Evolutionary conservation across 2,329 filamentous ascomycete genomes (phyloP), one percentile per base, ranked within the genome.

Genomic region (Beauveria medogensis): DNA sequence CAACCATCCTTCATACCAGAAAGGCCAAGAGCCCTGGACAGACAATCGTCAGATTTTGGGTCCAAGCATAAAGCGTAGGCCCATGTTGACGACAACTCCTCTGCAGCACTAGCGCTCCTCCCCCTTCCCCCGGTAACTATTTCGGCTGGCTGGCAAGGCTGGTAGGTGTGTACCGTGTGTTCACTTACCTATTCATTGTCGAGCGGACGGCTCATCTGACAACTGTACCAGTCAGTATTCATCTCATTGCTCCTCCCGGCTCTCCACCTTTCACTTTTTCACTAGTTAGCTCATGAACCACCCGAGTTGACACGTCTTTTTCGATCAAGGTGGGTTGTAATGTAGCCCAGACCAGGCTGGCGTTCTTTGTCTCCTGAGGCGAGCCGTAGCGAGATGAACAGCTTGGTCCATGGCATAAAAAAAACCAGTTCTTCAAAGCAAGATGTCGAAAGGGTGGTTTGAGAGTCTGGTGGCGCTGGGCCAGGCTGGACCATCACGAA

Each of bases 301-400:
- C 43, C 54, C 41, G 14, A 56, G 54, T 47, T 56, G 54, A 56
- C 54, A 56, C 28, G 54, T 56, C 54, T 47, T 26, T 47, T 48
- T 43, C 22, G 43, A 51, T 44, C 18, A 57, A 34, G 28, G 56
- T 37, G 56, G 56, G 34, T n/a, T 52, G 47, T 41, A 37, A 37
- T 37, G 12, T 37, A 37, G 12, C 44, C 44, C 18, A 40, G 30
- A 26, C 55, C 30, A 57, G 55, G 18, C 55, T 51, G 46, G 56
- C 47, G 37, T 44, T 44, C 55, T 44, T 56, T 24, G 18, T 41
- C 24, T 51, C 40, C 44, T 55, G 51, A 8, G 30, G 30, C 30
- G 51, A 55, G 44, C 51, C 59, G 59, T 60, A 44, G 34, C 22
- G 44, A 50, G 51, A 60, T 55, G 52, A 24, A 52, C 41, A 52